Base-by-base conservation (phyloP, 345 rosid species). In the Barbarea vulgaris region DNA sequence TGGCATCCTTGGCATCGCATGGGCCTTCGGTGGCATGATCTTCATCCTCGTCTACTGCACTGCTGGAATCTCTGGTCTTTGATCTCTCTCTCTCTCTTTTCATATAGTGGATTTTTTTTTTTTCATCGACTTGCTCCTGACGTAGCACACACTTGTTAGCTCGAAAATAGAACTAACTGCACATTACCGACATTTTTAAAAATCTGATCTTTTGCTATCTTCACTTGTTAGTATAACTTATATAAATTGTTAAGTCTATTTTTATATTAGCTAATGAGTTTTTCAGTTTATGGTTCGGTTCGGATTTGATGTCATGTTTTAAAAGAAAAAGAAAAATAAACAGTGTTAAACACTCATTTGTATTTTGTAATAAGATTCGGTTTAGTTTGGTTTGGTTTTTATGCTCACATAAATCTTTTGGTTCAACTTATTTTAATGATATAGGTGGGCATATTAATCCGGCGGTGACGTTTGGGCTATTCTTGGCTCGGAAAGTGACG, bases 11-110 rank as follows among this genome's bases (percentile, higher is more conserved):
- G 92, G 97, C 5, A 87, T 93, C 21, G 93, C 98, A 3, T 93
- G 96, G 98, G 87, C 96, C 62, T 87, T 89, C 55, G 98, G 98
- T 71, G 97, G 97, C 78, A 90, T 90, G 96, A 86, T 89, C 81
- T 89, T 89, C 46, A 36, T 87, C 47, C 96, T 89, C 25, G 96
- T 93, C 46, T 93, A 93, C 81, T 93, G 96, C 88, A 93, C 93
- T 18, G 96, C 96, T 22, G 97, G 93, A n/a, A 88, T 93, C 77
- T 93, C 98, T 21, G 93, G 98, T 89, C 78, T 2, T 77, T 68
- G 3, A 22, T 52, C 58, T n/a, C 9, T 3, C 21, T 39, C 86
- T 89, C 8, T 39, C 17, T 57, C 42, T 19, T 10, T 60, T n/a
- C 6, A 3, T 46, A 0, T 27, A 28, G 12, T 1, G 17, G 21